Percentiles rank a stretch among this genome's conserved stretches.
These are phyloP conservation scores for Boletus tylopilopsis DNA, from an alignment of 768 basidiomycete species.

Conservation along the genomic window DNA sequence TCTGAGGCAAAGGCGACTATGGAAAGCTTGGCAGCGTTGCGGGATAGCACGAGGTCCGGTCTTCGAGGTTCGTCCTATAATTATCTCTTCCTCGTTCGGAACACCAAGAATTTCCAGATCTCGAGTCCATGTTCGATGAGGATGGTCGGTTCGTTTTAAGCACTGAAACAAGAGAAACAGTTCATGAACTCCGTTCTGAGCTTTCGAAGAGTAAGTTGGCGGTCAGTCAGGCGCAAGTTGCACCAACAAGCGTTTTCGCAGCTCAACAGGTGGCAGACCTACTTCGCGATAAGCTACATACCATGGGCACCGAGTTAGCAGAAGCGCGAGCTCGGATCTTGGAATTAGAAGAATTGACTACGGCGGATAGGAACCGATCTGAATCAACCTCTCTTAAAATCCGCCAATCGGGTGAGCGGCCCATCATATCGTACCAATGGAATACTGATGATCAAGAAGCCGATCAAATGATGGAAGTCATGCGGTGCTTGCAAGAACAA, in stretches of 20 bases:
- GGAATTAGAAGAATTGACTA: constrained; percentile 34
- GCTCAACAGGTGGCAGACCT: constrained; percentile 48
- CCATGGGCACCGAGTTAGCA: constrained; percentile 39
- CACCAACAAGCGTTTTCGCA: constrained; percentile 18
- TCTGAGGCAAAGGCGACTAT: constrained; percentile 24
- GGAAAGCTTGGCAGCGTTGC: constrained; percentile 24
- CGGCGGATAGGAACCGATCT: constrained; percentile 20
- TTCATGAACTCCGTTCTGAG: constrained; percentile 34
- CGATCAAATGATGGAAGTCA: constrained; percentile 23
- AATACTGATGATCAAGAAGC: constrained; percentile 18
- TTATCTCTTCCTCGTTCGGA: neutral
- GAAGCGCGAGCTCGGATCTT: constrained; percentile 37
- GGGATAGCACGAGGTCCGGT: constrained; percentile 14
- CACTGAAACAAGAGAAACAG: constrained; percentile 24
- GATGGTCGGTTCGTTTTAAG: constrained; percentile 25
- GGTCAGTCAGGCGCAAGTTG: neutral
- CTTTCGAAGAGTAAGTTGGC: constrained; percentile 32
- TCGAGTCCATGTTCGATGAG: constrained; percentile 28
- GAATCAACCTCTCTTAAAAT: constrained; percentile 21
- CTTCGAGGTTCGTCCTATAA: constrained; percentile 26
- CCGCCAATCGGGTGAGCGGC: constrained; percentile 23
- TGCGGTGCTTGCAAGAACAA: constrained; percentile 26
- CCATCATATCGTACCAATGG: neutral
- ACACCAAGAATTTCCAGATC: constrained; percentile 15
- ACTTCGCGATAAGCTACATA: constrained; percentile 44